Base-by-base conservation (phyloP, 176 grass and related monocot genomes). In the Lolium rigidum region DNA sequence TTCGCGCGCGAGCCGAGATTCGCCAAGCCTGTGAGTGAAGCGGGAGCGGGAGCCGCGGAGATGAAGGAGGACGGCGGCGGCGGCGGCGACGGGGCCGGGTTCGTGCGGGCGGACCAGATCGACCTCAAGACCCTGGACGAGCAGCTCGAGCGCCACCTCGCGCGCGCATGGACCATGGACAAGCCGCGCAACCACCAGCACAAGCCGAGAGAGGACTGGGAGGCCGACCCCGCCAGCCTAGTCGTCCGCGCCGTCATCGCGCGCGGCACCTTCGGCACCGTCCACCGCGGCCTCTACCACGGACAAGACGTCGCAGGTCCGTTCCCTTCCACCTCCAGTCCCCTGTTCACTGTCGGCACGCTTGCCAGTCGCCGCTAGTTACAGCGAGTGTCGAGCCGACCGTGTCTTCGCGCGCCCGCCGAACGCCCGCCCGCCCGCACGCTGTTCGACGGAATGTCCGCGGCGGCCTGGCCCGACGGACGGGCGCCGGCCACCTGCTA, bases 51-150 rank as follows among this genome's bases (percentile, higher is more conserved):
- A n/a, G n/a, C n/a, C n/a, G n/a, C n/a, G n/a, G n/a, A n/a, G n/a
- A n/a, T n/a, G n/a, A n/a, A n/a, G n/a, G n/a, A n/a, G n/a, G n/a
- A n/a, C n/a, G n/a, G n/a, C n/a, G n/a, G n/a, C n/a, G n/a, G n/a
- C n/a, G n/a, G n/a, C n/a, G n/a, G n/a, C n/a, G n/a, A n/a, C n/a
- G n/a, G n/a, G n/a, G n/a, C n/a, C 37, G 72, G 94, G 51, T 99
- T 96, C 75, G 88, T 99, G 50, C 82, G 94, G 82, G 97, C 97
- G 6, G 97, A 99, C 87, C 94, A 99, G 89, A 99, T 99, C 88
- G 97, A 99, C 82, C 91, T 99, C 70, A 99, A 96, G 97, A 99
- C 88, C 84, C 82, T 99, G 65, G 97, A 99, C 87, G 97, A 99
- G 92, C 97, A 99, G 79, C 81, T 99, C 44, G 97, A 96, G 86